Evolutionary conservation across 2,329 filamentous ascomycete genomes (phyloP).

Genomic region (Cladosporium sp.): DNA sequence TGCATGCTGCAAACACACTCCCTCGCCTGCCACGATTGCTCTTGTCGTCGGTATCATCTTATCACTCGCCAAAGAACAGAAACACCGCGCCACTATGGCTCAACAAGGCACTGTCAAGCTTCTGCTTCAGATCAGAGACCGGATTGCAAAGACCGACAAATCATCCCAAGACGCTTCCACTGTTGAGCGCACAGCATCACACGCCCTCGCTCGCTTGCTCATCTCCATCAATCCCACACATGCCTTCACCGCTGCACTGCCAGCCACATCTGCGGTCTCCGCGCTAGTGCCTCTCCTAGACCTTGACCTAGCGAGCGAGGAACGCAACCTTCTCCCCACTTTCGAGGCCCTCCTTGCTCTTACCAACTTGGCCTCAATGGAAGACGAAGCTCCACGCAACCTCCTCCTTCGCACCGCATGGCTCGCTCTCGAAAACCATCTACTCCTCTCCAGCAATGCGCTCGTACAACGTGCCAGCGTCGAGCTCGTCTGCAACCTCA

Average conservation of each 20-base stretch:
- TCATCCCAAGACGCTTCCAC: conserved; percentile 25
- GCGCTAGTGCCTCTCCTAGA: conserved; percentile 72
- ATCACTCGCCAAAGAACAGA: conserved; percentile 68
- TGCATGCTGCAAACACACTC: conserved; percentile 37
- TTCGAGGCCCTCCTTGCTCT: conserved; percentile 90
- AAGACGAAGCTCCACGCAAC: conserved; percentile 57
- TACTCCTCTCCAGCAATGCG: conserved; percentile 71
- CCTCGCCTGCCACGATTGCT: conserved; percentile 62
- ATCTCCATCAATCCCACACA: conserved; percentile 57
- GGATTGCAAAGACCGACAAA: conserved; percentile 50
- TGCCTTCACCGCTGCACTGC: conserved; percentile 74
- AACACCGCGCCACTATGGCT: conserved; percentile 71
- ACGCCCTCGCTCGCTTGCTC: conserved; percentile 57
- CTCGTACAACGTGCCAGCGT: conserved; percentile 77
- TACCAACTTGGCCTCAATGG: conserved; percentile 81
- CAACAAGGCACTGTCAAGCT: conserved; percentile 93
- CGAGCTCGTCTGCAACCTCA: conserved; percentile 88
- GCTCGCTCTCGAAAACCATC: conserved; percentile 72
- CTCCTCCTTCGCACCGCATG: conserved; percentile 71
- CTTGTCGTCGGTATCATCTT: conserved; percentile 73
- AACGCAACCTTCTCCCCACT: conserved; percentile 74
- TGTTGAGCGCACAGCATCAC: conserved; percentile 29
- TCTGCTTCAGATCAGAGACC: conserved; percentile 65
- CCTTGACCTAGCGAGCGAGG: conserved; percentile 52
- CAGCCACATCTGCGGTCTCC: conserved; percentile 71